phyloP scores from a whole-genome alignment of 139 green algal species.

The Zygnema cylindricum region DNA sequence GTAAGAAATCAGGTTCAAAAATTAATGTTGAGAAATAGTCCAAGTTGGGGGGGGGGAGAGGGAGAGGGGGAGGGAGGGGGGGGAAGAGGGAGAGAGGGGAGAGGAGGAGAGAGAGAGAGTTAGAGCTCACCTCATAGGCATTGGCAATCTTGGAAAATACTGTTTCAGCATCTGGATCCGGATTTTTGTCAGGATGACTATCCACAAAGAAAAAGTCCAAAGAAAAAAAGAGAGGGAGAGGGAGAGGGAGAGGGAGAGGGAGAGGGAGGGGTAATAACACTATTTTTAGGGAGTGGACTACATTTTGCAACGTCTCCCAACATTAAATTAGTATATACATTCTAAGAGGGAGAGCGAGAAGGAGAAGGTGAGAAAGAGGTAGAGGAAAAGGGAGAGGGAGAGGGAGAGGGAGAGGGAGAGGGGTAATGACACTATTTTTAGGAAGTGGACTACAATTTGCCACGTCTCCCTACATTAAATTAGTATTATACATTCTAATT shows the following conservation, averaged over 20 bases:
- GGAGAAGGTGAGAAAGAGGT: not conserved
- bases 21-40: not conserved
- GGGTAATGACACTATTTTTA: no score
- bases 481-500: no score
- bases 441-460: no score
- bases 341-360: not conserved
- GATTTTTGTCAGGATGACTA: slow-evolving; percentile 60
- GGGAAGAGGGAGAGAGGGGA: not conserved
- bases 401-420: not conserved
- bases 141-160: slow-evolving; percentile 55
- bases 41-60: not conserved
- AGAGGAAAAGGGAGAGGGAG: not conserved
- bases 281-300: no score
- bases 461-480: no score
- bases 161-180: slow-evolving; percentile 39
- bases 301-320: no score
- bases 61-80: not conserved
- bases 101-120: not conserved
- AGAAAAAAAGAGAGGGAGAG: not conserved
- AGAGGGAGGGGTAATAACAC: not conserved
- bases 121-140: slow-evolving; percentile 46
- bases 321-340: no score
- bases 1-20: not conserved
- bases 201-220: not conserved
- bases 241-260: not conserved